Percentiles rank a stretch among this genome's conserved stretches.
phyloP scores from a whole-genome alignment of 768 basidiomycete genomes.

The Asterophora parasitica region DNA sequence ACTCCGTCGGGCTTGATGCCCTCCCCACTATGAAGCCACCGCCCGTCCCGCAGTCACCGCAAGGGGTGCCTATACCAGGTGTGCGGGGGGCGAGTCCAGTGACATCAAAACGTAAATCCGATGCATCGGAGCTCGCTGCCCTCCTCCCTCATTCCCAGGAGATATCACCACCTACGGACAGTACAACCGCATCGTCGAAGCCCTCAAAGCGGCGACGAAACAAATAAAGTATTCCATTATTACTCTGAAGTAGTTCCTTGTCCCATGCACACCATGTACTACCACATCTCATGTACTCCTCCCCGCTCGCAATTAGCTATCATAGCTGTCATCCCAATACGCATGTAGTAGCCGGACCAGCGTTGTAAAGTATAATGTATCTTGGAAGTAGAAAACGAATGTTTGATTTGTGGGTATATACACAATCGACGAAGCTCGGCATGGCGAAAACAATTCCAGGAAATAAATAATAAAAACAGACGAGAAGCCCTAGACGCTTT shows the following conservation, averaged over 20 bases:
- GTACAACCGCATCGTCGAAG: neutral
- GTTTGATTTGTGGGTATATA: neutral
- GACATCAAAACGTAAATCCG: conserved; percentile 15
- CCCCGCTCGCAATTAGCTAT: neutral
- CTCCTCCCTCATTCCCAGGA: neutral
- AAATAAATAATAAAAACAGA: neutral
- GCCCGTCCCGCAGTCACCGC: conserved; percentile 2
- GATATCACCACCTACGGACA: neutral
- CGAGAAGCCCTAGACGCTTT: no score
- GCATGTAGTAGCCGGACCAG: conserved; percentile 7
- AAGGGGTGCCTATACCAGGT: conserved; percentile 12
- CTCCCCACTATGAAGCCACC: neutral
- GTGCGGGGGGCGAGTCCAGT: conserved; percentile 4
- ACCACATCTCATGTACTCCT: neutral
- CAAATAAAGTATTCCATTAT: conserved; percentile 12
- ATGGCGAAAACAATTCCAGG: no score
- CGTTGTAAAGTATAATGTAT: conserved; percentile 18
- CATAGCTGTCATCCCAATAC: neutral
- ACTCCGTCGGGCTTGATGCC: neutral
- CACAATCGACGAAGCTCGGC: neutral
- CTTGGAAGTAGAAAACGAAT: conserved; percentile 7
- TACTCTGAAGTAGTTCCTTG: neutral
- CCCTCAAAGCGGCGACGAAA: conserved; percentile 17
- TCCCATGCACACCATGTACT: neutral
- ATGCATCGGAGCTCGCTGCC: conserved; percentile 12